Evolutionary conservation across 495 filamentous ascomycete species (phyloP).

Genomic region (Saxispiralis lemnorum): DNA sequence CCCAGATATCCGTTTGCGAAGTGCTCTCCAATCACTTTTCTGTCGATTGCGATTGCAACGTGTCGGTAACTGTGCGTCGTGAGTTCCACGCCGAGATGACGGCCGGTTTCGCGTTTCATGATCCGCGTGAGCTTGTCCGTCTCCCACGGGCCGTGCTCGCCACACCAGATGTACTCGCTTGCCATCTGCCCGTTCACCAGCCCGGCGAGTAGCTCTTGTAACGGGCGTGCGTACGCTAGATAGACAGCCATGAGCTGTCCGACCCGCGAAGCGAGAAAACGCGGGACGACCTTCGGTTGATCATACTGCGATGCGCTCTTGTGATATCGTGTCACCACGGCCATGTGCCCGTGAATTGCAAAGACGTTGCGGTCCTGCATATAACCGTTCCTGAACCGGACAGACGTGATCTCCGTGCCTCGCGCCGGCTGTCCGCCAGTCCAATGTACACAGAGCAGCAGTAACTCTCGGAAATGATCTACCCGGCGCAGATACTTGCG

Average conservation of each 20-base stretch:
- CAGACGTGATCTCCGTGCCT: background rate
- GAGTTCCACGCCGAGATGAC: background rate
- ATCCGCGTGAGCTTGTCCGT: constrained; percentile 2
- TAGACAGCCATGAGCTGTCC: constrained; percentile 3
- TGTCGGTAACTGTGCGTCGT: constrained; percentile 5
- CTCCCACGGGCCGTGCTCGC: constrained; percentile 2
- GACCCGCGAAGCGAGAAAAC: constrained; percentile 1
- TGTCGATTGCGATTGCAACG: background rate
- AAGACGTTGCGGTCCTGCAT: constrained; percentile 4
- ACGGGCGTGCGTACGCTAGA: constrained; percentile 3
- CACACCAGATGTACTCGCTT: constrained; percentile 1
- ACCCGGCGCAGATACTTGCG: background rate
- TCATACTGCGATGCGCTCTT: constrained; percentile 3
- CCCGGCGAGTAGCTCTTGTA: constrained; percentile 1
- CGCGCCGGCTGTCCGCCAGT: constrained; percentile 1
- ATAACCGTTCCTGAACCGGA: constrained; percentile 1
- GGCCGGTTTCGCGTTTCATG: constrained; percentile 1
- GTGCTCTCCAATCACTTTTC: constrained; percentile 1
- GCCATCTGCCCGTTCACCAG: background rate
- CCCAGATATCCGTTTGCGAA: background rate
- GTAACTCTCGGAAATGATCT: constrained; percentile 1
- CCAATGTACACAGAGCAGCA: background rate
- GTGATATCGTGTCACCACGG: constrained; percentile 3
- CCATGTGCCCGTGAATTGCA: constrained; percentile 1
- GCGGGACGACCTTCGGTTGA: constrained; percentile 5